Evolutionary conservation across 768 basidiomycete species (phyloP), one percentile per base, ranked within the genome.

Genomic region (Pleurotus sapidus): DNA sequence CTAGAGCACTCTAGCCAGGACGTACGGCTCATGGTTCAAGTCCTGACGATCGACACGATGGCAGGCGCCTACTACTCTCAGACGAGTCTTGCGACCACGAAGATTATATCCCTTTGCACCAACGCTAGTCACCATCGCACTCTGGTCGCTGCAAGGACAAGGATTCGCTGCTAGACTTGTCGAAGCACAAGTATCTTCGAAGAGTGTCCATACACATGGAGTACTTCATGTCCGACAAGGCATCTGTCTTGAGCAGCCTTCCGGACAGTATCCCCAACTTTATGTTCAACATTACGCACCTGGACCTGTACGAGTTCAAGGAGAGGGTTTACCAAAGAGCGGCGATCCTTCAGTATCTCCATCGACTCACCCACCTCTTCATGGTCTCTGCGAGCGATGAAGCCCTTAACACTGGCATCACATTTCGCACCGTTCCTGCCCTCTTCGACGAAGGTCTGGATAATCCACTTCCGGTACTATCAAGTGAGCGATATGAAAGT

Each of bases 201-300:
- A 50, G 27, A 27, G 37, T 50, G 2, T 50, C 49, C 30, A 34
- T 50, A 27, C 49, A 50, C 30, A 50, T 50, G 49, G 49, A 50
- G 12, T 50, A 34, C 30, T 50, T 50, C 30, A 50, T 50, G 49
- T 14, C 49, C 37, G 49, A 34, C n/a, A 38, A 24, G 11, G 7
- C 30, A 34, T 34, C 5, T 11, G 11, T 9, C 15, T 30, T 30
- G 20, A n/a, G 49, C 6, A 15, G 18, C 49, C 25, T 50, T 30
- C 49, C 27, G 49, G 49, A 17, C 20, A 50, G 14, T 20, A 50
- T 50, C 49, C 49, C 49, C 9, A 50, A 30, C n/a, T 50, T 50
- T 30, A 50, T 50, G 49, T 50, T 30, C 49, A 50, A 50, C 49
- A 24, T 50, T 25, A 50, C 49, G 25, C 49, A 50, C n/a, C 27